Evolutionary conservation across 768 basidiomycete species (phyloP), one percentile per base, ranked within the genome.

Genomic region (Auriculariales sp.): DNA sequence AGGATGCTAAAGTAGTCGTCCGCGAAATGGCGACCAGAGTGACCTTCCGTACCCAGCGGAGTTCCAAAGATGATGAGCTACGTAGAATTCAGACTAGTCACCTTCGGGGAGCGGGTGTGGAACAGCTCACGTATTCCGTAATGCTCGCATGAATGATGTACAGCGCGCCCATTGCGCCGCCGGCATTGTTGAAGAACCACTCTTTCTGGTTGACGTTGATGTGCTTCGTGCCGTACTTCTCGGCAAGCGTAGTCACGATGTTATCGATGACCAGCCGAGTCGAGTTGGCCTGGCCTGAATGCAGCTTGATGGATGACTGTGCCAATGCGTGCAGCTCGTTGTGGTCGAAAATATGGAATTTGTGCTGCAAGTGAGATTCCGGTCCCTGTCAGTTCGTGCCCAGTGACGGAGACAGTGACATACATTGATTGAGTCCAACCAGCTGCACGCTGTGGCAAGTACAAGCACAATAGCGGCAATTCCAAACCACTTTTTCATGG

Each of bases 1-100:
- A 99, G 71, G 59, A 99, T 97, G 61, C 95, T 78, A 71, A 98
- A 99, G 66, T 97, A 98, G 62, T 99, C 95, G 61, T 99, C 95
- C 2, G 93, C 92, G 2, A 89, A 88, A 62, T 97, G 94, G 50
- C 94, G 57, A 4, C 95, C 95, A 12, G 81, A 77, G 61, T 98
- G 95, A 2, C 95, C 95, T 67, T 99, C 95, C 2, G 94, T 98
- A 9, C 95, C 95, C 10, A 97, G 73, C 0, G 95, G 91, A 1
- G 93, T 94, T 3, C 95, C 93, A 55, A 95, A 95, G 57, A 97
- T 83, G 62, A 91, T 91, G 56, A 90, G 76, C n/a, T n/a, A n/a
- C n/a, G n/a, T n/a, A n/a, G n/a, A n/a, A n/a, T n/a, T n/a, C n/a
- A n/a, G n/a, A n/a, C n/a, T n/a, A n/a, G n/a, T n/a, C n/a, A n/a